phyloP scores from a whole-genome alignment of 2,329 filamentous ascomycete genomes.

The Aspergillus cejpii region DNA sequence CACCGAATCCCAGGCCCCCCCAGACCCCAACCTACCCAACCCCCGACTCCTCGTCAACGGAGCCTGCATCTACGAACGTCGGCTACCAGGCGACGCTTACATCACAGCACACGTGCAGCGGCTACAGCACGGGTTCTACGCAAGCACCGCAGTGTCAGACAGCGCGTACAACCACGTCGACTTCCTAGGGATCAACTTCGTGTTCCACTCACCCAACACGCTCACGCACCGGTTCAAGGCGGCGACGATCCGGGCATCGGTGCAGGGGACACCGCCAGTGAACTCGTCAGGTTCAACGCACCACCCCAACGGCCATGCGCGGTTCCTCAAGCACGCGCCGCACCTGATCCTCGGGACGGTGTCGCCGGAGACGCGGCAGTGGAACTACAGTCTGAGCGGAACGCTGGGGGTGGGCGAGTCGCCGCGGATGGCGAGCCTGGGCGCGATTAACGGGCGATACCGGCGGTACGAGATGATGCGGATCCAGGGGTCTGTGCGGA shows the following conservation, averaged over 20 bases:
- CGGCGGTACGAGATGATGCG: slow-evolving; percentile 47
- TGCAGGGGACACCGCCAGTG: slow-evolving; percentile 10
- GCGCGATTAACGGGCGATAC: slow-evolving; percentile 38
- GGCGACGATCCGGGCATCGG: slow-evolving; percentile 40
- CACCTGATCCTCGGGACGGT: slow-evolving; percentile 46
- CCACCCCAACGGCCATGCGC: slow-evolving; percentile 9
- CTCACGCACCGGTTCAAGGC: slow-evolving; percentile 44
- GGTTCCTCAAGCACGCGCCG: slow-evolving; percentile 47
- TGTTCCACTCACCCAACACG: slow-evolving; percentile 44
- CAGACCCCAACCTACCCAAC: slow-evolving; percentile 35
- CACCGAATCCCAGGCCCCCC: neutral
- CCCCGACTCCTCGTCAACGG: slow-evolving; percentile 34
- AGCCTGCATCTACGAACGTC: slow-evolving; percentile 46
- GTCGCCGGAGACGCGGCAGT: slow-evolving; percentile 44
- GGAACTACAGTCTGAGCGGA: slow-evolving; percentile 44
- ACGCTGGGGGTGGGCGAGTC: slow-evolving; percentile 43
- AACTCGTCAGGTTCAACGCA: slow-evolving; percentile 2
- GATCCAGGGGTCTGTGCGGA: slow-evolving; percentile 44
- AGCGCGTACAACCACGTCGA: slow-evolving; percentile 40
- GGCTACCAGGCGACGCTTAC: slow-evolving; percentile 44
- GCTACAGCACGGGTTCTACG: slow-evolving; percentile 46
- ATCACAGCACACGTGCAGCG: slow-evolving; percentile 47
- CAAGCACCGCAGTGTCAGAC: slow-evolving; percentile 40
- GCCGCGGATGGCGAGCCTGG: slow-evolving; percentile 39
- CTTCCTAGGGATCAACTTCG: slow-evolving; percentile 46